A percentile compares a stretch with the other conserved stretches of the same genome.
phyloP scores from a whole-genome alignment of 2,329 filamentous ascomycete species.

The Samsoniella hepiali region DNA sequence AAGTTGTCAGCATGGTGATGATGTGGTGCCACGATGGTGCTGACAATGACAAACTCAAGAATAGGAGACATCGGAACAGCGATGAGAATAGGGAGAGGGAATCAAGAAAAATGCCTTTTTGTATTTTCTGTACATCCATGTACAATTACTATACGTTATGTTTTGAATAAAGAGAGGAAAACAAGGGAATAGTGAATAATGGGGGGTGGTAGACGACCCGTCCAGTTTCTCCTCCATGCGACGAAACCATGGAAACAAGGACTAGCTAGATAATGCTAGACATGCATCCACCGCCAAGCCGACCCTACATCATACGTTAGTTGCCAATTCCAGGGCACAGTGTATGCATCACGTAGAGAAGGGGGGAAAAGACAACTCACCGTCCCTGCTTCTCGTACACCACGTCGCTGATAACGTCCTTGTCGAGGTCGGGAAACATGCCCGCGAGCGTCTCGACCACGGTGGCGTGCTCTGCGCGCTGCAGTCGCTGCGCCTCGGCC shows the following conservation, averaged over 20 bases:
- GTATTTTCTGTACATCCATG: conserved; percentile 4
- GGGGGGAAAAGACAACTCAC: conserved; percentile 50
- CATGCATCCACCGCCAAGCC: conserved; percentile 84
- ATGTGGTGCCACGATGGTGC: too few species aligned
- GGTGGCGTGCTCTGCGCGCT: conserved; percentile 80
- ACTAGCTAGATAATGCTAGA: conserved; percentile 60
- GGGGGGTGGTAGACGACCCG: neutral
- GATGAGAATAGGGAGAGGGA: too few species aligned
- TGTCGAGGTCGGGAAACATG: conserved; percentile 96
- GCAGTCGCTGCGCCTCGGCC: conserved; percentile 80
- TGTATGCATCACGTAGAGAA: neutral
- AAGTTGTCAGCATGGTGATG: too few species aligned
- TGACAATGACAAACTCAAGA: too few species aligned
- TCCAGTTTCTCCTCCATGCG: neutral
- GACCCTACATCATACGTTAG: conserved; percentile 54
- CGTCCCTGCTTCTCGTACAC: conserved; percentile 93
- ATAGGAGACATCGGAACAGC: too few species aligned
- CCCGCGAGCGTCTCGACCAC: conserved; percentile 90
- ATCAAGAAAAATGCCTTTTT: neutral
- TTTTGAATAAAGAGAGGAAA: neutral
- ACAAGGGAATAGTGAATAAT: too few species aligned
- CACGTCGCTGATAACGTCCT: conserved; percentile 93
- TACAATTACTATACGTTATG: neutral
- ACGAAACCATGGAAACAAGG: neutral
- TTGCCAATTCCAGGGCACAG: neutral